Percentiles rank a stretch among this genome's conserved stretches.
These are phyloP conservation scores for Basidiobolus meristosporus DNA, from an alignment of 371 early-diverging fungal genomes.

Conservation along the genomic window DNA sequence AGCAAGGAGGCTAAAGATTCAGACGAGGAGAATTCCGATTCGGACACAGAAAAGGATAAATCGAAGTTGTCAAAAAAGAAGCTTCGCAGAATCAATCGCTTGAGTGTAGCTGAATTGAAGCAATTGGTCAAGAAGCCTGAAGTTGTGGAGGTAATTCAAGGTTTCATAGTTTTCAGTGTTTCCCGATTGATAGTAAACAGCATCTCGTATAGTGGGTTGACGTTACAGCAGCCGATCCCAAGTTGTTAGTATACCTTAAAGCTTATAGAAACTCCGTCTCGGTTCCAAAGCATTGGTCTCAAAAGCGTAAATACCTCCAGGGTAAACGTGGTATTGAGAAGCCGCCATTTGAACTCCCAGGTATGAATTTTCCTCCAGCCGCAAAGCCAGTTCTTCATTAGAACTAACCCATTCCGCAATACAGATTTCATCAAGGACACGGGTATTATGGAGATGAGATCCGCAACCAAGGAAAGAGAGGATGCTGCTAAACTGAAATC, in stretches of 20 bases:
- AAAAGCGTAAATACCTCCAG: slow-evolving; percentile 89
- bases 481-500: slow-evolving; percentile 54
- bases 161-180: too few relatives aligned
- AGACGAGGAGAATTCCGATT: slow-evolving; percentile 6
- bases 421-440: slow-evolving; percentile 89
- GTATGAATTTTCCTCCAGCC: slow-evolving; percentile 9
- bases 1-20: background rate
- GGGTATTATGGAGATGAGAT: slow-evolving; percentile 91
- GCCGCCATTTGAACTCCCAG: slow-evolving; percentile 84
- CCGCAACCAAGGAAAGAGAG: slow-evolving; percentile 72
- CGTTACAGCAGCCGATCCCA: slow-evolving; percentile 78
- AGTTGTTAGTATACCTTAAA: slow-evolving; percentile 77
- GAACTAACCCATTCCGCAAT: background rate
- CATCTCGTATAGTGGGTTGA: slow-evolving; percentile 56
- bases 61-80: slow-evolving; percentile 28
- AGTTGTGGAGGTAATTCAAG: slow-evolving; percentile 69
- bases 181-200: background rate
- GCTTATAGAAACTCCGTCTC: slow-evolving; percentile 84
- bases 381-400: background rate
- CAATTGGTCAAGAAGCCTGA: slow-evolving; percentile 82
- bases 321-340: slow-evolving; percentile 92
- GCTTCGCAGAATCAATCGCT: slow-evolving; percentile 31
- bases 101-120: slow-evolving; percentile 84
- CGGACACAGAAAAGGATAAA: slow-evolving; percentile 18
- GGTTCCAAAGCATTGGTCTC: slow-evolving; percentile 91